A percentile compares a stretch with the other conserved stretches of the same genome.
Conservation (phyloP, 306 rosid genomes). For the Pyrus bretschneideri region DNA sequence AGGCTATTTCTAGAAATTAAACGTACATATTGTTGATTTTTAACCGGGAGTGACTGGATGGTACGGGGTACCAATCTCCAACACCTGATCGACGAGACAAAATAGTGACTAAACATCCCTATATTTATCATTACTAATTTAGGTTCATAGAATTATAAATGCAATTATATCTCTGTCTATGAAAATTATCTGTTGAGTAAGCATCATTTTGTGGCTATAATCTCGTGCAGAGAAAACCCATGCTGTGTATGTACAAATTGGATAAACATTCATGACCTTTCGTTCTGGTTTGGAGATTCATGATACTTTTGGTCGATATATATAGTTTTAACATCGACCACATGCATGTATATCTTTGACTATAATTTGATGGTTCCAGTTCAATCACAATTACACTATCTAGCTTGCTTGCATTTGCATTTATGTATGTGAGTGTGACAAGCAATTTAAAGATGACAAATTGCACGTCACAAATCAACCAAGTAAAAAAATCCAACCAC, state of each 20-base stretch:
- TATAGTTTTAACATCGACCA: slow-evolving; percentile 13
- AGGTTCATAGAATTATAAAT: not conserved
- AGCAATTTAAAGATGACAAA: slow-evolving; percentile 1
- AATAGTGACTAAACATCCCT: not conserved
- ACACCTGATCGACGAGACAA: not conserved
- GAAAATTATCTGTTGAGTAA: slow-evolving; percentile 26
- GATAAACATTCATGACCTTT: not conserved
- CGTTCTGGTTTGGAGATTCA: not conserved
- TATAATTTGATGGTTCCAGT: slow-evolving; percentile 1
- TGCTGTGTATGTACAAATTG: not conserved
- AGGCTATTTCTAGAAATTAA: not conserved
- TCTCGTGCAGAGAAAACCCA: slow-evolving; percentile 4
- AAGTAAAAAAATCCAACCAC: not conserved
- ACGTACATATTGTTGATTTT: not conserved
- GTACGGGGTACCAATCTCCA: not conserved
- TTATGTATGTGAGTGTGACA: slow-evolving; percentile 1
- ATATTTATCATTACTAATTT: not conserved
- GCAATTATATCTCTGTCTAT: not conserved
- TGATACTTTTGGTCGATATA: slow-evolving; percentile 6
- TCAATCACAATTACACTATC: slow-evolving; percentile 1
- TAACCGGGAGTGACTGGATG: not conserved
- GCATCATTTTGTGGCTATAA: slow-evolving; percentile 39
- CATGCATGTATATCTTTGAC: slow-evolving; percentile 19
- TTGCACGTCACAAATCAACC: slow-evolving; percentile 2
- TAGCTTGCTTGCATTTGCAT: not conserved